Evolutionary conservation across 2,329 filamentous ascomycete genomes (phyloP).

Genomic region (Keithomyces neogunnii): DNA sequence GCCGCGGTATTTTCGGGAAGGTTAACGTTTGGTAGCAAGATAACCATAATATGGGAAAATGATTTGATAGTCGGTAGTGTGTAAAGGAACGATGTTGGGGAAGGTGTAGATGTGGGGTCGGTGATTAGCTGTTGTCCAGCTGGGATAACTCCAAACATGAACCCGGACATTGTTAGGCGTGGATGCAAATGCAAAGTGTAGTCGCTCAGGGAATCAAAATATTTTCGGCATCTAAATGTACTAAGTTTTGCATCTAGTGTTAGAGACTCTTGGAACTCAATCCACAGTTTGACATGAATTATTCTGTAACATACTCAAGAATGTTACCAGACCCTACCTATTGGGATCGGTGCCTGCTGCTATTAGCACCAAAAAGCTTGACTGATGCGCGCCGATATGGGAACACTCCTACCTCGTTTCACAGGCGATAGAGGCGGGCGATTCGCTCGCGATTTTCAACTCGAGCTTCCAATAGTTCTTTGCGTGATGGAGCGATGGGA

Average conservation of each 20-base stretch:
- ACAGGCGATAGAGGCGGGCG: too few relatives aligned
- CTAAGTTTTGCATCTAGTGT: not conserved
- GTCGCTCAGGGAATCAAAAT: not conserved
- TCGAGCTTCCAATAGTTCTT: too few relatives aligned
- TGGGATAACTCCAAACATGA: constrained; percentile 52
- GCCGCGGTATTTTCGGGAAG: constrained; percentile 73
- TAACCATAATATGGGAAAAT: constrained; percentile 80
- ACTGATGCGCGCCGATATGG: too few relatives aligned
- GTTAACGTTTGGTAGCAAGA: constrained; percentile 69
- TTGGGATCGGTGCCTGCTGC: too few relatives aligned
- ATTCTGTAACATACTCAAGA: too few relatives aligned
- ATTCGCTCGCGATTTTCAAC: too few relatives aligned
- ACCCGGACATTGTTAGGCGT: constrained; percentile 27
- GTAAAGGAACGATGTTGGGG: constrained; percentile 49
- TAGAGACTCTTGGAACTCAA: not conserved
- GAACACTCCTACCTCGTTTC: too few relatives aligned
- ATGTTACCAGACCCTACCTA: too few relatives aligned
- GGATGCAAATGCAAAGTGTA: not conserved
- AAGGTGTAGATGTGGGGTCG: constrained; percentile 42
- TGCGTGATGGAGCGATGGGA: too few relatives aligned
- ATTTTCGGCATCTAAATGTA: not conserved
- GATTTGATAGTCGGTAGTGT: constrained; percentile 36
- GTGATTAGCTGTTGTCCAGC: constrained; percentile 51
- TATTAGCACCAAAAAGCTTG: too few relatives aligned
- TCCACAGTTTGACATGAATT: too few relatives aligned